Conservation (phyloP, 2,329 filamentous ascomycete genomes). For the Elsinoe perseae region DNA sequence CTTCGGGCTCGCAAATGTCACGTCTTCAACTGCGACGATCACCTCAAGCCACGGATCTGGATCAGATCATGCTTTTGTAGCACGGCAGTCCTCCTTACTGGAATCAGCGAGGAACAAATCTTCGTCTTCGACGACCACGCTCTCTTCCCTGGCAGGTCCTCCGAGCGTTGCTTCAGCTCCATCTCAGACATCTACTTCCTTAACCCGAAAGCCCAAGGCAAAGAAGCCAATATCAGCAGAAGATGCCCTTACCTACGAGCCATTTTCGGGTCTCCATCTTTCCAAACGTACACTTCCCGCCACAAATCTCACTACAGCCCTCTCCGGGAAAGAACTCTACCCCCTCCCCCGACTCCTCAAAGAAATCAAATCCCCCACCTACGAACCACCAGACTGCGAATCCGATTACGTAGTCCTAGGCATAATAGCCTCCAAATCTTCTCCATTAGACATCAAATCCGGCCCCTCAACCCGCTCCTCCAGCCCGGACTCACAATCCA, state of each 20-base stretch:
- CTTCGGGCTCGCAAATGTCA: slow-evolving; percentile 20
- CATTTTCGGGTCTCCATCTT: slow-evolving; percentile 78
- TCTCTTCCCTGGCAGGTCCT: slow-evolving; percentile 2
- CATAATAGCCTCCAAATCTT: slow-evolving; percentile 80
- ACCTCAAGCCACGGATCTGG: not conserved
- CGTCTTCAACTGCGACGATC: not conserved
- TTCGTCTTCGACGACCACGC: not conserved
- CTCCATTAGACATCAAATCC: slow-evolving; percentile 58
- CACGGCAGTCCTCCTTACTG: not conserved
- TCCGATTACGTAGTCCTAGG: slow-evolving; percentile 85
- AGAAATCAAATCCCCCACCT: slow-evolving; percentile 73
- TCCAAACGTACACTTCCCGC: slow-evolving; percentile 78
- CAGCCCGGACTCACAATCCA: slow-evolving; percentile 43
- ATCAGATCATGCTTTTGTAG: not conserved
- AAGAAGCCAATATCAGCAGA: slow-evolving; percentile 28
- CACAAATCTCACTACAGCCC: slow-evolving; percentile 65
- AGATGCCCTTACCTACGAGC: slow-evolving; percentile 59
- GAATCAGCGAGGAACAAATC: slow-evolving; percentile 12
- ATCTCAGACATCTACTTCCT: not conserved
- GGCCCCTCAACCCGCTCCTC: slow-evolving; percentile 35
- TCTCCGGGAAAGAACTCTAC: slow-evolving; percentile 70
- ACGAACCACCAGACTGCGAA: slow-evolving; percentile 71
- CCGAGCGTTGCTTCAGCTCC: slow-evolving; percentile 7
- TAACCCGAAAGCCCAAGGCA: not conserved
- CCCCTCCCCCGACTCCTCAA: slow-evolving; percentile 73